Conservation (phyloP, 192 early-diverging fungal genomes). For the Coemansia umbellata region DNA sequence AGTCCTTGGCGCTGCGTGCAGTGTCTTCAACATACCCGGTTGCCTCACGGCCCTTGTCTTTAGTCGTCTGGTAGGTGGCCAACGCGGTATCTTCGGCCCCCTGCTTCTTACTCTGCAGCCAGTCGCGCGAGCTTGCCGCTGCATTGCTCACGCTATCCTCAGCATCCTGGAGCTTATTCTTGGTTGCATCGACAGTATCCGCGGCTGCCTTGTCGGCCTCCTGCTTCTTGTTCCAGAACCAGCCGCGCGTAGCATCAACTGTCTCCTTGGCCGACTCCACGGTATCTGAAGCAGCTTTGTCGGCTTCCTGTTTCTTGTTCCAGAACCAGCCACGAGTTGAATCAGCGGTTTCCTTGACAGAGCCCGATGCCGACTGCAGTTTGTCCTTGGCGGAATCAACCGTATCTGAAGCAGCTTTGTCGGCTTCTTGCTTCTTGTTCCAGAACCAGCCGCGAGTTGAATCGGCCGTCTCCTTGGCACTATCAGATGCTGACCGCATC, state of each 20-base stretch:
- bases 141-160: constrained; percentile 12
- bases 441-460: constrained; percentile 32
- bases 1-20: neutral
- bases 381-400: neutral
- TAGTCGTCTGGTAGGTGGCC: too few relatives aligned
- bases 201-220: constrained; percentile 9
- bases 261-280: constrained; percentile 10
- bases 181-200: constrained; percentile 9
- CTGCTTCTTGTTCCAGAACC: constrained; percentile 26
- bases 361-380: neutral
- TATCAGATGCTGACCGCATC: neutral
- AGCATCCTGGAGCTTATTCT: constrained; percentile 4
- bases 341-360: constrained; percentile 3
- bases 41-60: too few relatives aligned
- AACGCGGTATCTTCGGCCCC: constrained; percentile 2
- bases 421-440: constrained; percentile 19
- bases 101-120: constrained; percentile 12
- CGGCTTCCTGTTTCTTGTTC: constrained; percentile 15
- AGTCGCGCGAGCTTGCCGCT: constrained; percentile 8
- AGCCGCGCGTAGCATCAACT: constrained; percentile 10
- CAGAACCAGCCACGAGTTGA: constrained; percentile 14
- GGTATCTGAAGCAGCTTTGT: neutral
- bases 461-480: constrained; percentile 11
- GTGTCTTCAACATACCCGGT: too few relatives aligned
- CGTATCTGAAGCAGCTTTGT: neutral